Conservation (phyloP, 2,329 filamentous ascomycete genomes). For the Gliomastix tumulicola region DNA sequence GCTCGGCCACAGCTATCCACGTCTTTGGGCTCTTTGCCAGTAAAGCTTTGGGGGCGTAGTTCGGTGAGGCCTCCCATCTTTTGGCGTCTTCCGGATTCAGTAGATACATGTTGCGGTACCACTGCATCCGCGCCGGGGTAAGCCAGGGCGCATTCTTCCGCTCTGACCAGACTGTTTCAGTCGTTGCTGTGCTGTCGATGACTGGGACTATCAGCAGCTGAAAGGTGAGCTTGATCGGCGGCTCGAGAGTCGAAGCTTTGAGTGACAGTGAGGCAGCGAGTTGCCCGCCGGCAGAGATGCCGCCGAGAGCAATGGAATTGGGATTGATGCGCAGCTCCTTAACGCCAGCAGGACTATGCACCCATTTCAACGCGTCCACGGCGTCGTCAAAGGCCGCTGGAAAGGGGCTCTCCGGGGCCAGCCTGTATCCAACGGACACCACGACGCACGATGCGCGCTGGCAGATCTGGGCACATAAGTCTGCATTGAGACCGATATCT, state of each 20-base stretch:
- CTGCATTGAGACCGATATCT: slow-evolving; percentile 21
- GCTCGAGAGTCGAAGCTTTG: slow-evolving; percentile 9
- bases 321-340: slow-evolving; percentile 12
- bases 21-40: slow-evolving; percentile 17
- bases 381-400: slow-evolving; percentile 24
- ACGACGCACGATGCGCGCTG: slow-evolving; percentile 18
- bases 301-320: slow-evolving; percentile 17
- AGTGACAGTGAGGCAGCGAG: background rate
- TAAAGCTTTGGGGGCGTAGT: slow-evolving; percentile 14
- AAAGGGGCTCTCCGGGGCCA: slow-evolving; percentile 25
- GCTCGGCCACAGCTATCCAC: slow-evolving; percentile 21
- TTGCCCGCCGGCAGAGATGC: slow-evolving; percentile 17
- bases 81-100: slow-evolving; percentile 11
- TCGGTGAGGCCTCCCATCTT: slow-evolving; percentile 23
- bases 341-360: slow-evolving; percentile 10
- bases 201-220: slow-evolving; percentile 19
- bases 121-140: slow-evolving; percentile 22
- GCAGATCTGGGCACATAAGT: slow-evolving; percentile 22
- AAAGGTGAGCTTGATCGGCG: slow-evolving; percentile 5
- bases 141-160: slow-evolving; percentile 17
- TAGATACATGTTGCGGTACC: slow-evolving; percentile 27
- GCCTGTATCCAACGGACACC: slow-evolving; percentile 22
- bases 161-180: background rate
- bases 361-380: slow-evolving; percentile 21
- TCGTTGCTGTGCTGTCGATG: slow-evolving; percentile 16